These are phyloP conservation scores for Suillus hirtellus DNA, from an alignment of 768 basidiomycete genomes.

Conservation along the genomic window DNA sequence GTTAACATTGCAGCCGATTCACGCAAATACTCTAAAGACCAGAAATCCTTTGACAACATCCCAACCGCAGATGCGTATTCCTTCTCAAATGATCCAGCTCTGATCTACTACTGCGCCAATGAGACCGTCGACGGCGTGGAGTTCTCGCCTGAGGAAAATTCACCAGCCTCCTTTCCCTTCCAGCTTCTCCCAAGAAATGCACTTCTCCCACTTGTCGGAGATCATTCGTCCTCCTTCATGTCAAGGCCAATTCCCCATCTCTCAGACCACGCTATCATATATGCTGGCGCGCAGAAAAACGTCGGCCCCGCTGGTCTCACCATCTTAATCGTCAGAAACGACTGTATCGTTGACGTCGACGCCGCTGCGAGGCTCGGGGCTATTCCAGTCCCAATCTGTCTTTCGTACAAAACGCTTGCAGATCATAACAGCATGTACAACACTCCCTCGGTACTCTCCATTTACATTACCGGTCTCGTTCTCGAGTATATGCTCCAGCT, in stretches of 20 bases:
- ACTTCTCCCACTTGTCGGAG: conserved; percentile 85
- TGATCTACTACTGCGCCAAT: conserved; percentile 99
- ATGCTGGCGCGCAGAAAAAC: conserved; percentile 98
- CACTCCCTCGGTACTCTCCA: conserved; percentile 88
- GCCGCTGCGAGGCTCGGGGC: conserved; percentile 74
- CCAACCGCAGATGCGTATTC: conserved; percentile 71
- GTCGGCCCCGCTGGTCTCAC: conserved; percentile 93
- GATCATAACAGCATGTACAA: conserved; percentile 82
- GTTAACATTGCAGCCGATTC: conserved; percentile 76
- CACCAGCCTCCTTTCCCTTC: conserved; percentile 79
- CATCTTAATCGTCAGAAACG: conserved; percentile 91
- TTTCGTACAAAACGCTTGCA: conserved; percentile 82
- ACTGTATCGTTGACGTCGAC: conserved; percentile 89
- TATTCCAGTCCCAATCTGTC: conserved; percentile 69
- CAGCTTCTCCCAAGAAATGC: conserved; percentile 56
- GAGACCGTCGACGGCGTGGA: conserved; percentile 97
- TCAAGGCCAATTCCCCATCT: conserved; percentile 87
- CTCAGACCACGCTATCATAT: conserved; percentile 90
- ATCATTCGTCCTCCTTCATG: conserved; percentile 97
- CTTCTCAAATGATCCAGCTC: conserved; percentile 80
- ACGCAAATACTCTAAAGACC: conserved; percentile 58
- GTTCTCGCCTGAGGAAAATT: conserved; percentile 61
- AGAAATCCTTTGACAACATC: conserved; percentile 76
- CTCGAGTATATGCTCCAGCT: conserved; percentile 65
- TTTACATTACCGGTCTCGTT: conserved; percentile 90